Percentiles rank a stretch among this genome's conserved stretches.
phyloP scores from a whole-genome alignment of 257 asterid species.

The Rauvolfia tetraphylla region DNA sequence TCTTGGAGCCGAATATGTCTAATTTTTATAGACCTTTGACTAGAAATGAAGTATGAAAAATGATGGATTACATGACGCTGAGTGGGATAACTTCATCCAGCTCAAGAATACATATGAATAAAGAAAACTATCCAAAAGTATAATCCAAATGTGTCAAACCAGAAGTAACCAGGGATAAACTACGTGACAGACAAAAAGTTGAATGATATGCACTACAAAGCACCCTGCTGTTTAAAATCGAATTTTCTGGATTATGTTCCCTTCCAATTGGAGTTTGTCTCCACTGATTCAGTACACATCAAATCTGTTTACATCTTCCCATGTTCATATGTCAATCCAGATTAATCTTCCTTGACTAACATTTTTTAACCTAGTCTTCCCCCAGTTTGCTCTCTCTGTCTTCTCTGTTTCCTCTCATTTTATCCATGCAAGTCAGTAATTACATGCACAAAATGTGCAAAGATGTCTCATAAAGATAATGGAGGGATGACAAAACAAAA shows the following conservation, averaged over 20 bases:
- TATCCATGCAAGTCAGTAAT: too few species aligned
- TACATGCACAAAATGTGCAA: too few species aligned
- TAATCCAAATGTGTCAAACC: not conserved
- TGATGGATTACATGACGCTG: not conserved
- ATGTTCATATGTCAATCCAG: too few species aligned
- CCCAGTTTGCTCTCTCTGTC: not conserved
- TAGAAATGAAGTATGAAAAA: not conserved
- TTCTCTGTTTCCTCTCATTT: too few species aligned
- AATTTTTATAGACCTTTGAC: not conserved
- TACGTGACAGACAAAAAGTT: not conserved
- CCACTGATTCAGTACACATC: not conserved
- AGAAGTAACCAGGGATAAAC: not conserved
- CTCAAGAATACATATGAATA: not conserved
- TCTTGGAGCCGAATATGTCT: not conserved
- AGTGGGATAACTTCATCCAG: not conserved
- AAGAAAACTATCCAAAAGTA: not conserved
- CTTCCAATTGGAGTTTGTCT: not conserved
- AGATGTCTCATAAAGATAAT: too few species aligned
- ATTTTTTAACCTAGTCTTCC: not conserved
- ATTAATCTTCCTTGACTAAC: not conserved
- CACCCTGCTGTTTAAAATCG: not conserved
- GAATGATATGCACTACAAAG: not conserved
- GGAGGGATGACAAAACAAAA: too few species aligned
- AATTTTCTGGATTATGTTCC: not conserved
- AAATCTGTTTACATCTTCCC: not conserved